phyloP scores from a whole-genome alignment of 2,329 filamentous ascomycete species.

The Fusarium palustre region DNA sequence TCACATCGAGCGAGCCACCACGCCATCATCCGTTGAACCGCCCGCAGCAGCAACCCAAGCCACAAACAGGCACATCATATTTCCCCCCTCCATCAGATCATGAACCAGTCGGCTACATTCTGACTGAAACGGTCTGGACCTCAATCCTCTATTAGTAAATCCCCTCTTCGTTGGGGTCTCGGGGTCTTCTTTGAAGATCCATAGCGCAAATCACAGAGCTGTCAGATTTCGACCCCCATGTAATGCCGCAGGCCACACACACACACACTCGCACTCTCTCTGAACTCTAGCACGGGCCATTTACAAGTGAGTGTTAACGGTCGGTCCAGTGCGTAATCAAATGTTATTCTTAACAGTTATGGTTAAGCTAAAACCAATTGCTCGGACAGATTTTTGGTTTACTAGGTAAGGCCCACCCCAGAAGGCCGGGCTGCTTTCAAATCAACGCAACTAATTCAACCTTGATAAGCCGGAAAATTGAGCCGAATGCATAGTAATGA shows the following conservation, averaged over 20 bases:
- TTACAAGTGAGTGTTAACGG: background rate
- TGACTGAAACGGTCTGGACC: slow-evolving; percentile 34
- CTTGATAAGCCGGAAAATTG: slow-evolving; percentile 4
- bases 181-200: slow-evolving; percentile 14
- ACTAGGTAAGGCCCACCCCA: background rate
- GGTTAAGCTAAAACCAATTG: slow-evolving; percentile 15
- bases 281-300: slow-evolving; percentile 14
- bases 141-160: background rate
- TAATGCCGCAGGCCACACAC: slow-evolving; percentile 21
- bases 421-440: slow-evolving; percentile 25
- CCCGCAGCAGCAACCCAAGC: slow-evolving; percentile 18
- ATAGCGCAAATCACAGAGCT: slow-evolving; percentile 34
- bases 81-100: slow-evolving; percentile 35
- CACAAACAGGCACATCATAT: slow-evolving; percentile 12
- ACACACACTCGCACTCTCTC: background rate
- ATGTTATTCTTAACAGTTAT: slow-evolving; percentile 20
- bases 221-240: slow-evolving; percentile 21
- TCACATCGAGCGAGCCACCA: slow-evolving; percentile 4
- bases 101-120: slow-evolving; percentile 26
- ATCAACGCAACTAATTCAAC: slow-evolving; percentile 14
- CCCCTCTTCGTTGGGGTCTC: background rate
- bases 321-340: background rate
- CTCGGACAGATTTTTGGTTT: background rate
- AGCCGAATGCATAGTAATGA: slow-evolving; percentile 8
- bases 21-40: slow-evolving; percentile 15